Evolutionary conservation across 2,329 filamentous ascomycete genomes (phyloP).

Genomic region (Xylaria sp.): DNA sequence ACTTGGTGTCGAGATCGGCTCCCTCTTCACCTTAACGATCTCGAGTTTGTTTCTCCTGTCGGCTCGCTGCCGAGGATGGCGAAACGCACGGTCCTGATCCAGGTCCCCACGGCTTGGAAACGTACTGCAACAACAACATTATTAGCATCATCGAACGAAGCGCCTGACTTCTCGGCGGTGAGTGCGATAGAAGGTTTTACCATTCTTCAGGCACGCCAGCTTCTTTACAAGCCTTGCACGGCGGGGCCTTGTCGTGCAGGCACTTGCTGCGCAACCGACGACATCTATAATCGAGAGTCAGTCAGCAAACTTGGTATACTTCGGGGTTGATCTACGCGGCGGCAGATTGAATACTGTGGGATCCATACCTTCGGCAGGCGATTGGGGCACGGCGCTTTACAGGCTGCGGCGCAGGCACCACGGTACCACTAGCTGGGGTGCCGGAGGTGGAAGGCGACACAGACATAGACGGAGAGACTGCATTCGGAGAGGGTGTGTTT

Average conservation of each 20-base stretch:
- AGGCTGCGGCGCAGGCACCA: slow-evolving; percentile 36
- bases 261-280: slow-evolving; percentile 68
- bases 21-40: slow-evolving; percentile 45
- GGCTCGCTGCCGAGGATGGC: slow-evolving; percentile 63
- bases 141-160: slow-evolving; percentile 24
- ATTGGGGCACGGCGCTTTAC: slow-evolving; percentile 63
- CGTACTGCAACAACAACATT: slow-evolving; percentile 50
- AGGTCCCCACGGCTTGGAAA: slow-evolving; percentile 64
- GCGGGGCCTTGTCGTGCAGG: slow-evolving; percentile 60
- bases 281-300: slow-evolving; percentile 54
- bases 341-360: slow-evolving; percentile 28
- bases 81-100: slow-evolving; percentile 65
- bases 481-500: slow-evolving; percentile 25
- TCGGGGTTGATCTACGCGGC: slow-evolving; percentile 14
- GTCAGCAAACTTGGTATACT: slow-evolving; percentile 4
- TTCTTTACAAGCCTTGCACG: slow-evolving; percentile 63
- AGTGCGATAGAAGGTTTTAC: slow-evolving; percentile 48
- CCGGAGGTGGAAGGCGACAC: slow-evolving; percentile 41
- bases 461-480: slow-evolving; percentile 39
- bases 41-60: slow-evolving; percentile 56
- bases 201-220: slow-evolving; percentile 63
- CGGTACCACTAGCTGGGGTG: slow-evolving; percentile 27
- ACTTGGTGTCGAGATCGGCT: slow-evolving; percentile 40
- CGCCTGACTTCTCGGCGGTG: neutral
- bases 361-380: slow-evolving; percentile 62